Base-by-base conservation (phyloP, 2,329 filamentous ascomycete species). In the Ambrosiella xylebori region DNA sequence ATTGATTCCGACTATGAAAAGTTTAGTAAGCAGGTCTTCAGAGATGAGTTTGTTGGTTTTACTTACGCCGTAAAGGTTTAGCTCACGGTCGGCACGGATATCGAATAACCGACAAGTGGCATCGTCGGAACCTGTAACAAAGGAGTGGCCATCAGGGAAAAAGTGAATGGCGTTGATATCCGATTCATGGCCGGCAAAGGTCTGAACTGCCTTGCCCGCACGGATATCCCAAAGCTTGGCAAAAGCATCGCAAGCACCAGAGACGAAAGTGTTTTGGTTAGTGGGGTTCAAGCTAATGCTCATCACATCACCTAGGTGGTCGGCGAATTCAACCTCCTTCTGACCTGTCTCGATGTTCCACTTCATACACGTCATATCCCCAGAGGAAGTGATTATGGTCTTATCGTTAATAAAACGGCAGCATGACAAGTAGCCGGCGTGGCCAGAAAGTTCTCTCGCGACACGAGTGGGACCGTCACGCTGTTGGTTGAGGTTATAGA, bases 81-180 rank as follows among this genome's bases (percentile, higher is more conserved):
- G 69, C 67, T 84, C 81, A 64, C 93, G 82, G 69, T 98, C 93
- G 62, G 93, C 93, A 64, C 93, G 88, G 68, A 98, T 96, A 71
- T 98, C 93, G 68, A 98, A 98, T 44, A 98, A 79, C 64, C 93
- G 84, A 78, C 93, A 98, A 44, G 91, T 95, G 57, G 93, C 93
- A 69, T 98, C 93, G 66, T 98, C 93, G 50, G 93, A 97, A 60
- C 93, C 93, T 57, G 93, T 97, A 64, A 95, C 93, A 68, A 98
- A 97, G 35, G 93, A 95, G 71, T 97, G 95, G 62, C 93, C 93
- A 68, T 97, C 94, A 57, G 93, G 93, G 82, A 97, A 97, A 76
- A 97, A 98, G 70, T 97, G 93, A 63, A 98, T 96, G 65, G 93
- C 93, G 71, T 98, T 98, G 76, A 98, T 98, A 68, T 98, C 93